A percentile compares a stretch with the other conserved stretches of the same genome.
Evolutionary conservation across 768 basidiomycete species (phyloP).

Genomic region (Amanita molliuscula): DNA sequence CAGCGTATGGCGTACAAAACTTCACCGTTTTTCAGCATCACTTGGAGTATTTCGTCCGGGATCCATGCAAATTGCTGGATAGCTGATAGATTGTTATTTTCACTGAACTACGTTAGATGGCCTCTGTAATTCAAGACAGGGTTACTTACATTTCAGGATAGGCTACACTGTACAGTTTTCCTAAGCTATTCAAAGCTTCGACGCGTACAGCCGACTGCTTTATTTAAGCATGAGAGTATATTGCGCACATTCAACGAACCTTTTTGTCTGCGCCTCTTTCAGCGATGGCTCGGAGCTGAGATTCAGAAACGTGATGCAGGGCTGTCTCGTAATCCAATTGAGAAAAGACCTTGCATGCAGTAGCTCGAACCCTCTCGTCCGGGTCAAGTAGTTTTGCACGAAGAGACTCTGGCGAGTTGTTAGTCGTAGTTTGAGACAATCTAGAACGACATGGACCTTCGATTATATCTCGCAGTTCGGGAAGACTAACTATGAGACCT

Average conservation of each 20-base stretch:
- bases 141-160: slow-evolving; percentile 82
- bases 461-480: slow-evolving; percentile 58
- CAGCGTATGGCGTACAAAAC: slow-evolving; percentile 34
- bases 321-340: slow-evolving; percentile 87
- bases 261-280: slow-evolving; percentile 81
- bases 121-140: slow-evolving; percentile 3
- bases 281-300: slow-evolving; percentile 52
- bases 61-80: slow-evolving; percentile 89
- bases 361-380: slow-evolving; percentile 85
- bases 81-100: slow-evolving; percentile 66
- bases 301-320: slow-evolving; percentile 64
- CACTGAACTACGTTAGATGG: slow-evolving; percentile 33
- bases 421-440: background rate
- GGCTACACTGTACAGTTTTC: slow-evolving; percentile 70
- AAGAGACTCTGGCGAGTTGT: slow-evolving; percentile 37
- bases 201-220: slow-evolving; percentile 48
- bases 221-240: background rate
- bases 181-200: slow-evolving; percentile 72
- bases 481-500: slow-evolving; percentile 50
- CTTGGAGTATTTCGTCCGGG: slow-evolving; percentile 59
- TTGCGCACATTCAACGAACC: slow-evolving; percentile 27
- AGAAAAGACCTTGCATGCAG: slow-evolving; percentile 73
- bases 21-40: slow-evolving; percentile 40
- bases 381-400: slow-evolving; percentile 66
- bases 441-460: slow-evolving; percentile 46